phyloP scores from a whole-genome alignment of 208 protist species.

The Acanthamoeba divionensis region DNA sequence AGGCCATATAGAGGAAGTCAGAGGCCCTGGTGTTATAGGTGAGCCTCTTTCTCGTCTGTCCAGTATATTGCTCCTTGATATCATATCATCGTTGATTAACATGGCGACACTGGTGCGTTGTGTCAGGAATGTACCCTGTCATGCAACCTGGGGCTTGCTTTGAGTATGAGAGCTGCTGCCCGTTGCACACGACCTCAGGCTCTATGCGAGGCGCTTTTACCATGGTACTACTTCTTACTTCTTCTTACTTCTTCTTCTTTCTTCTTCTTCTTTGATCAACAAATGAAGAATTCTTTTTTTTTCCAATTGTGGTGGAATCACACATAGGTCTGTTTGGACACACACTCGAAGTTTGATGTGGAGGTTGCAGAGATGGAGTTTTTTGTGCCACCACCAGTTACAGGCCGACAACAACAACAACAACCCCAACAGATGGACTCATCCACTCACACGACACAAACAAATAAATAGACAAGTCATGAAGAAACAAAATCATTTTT shows the following conservation, averaged over 20 bases:
- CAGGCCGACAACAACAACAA: not conserved
- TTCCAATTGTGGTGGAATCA: not conserved
- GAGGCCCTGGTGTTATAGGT: slow-evolving; percentile 28
- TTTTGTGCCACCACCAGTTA: not conserved
- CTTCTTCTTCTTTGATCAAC: too few species aligned
- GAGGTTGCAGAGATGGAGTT: slow-evolving; percentile 34
- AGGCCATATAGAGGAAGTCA: slow-evolving; percentile 21
- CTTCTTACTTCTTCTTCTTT: not conserved
- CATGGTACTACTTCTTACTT: slow-evolving; percentile 15
- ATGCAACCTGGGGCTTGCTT: slow-evolving; percentile 44
- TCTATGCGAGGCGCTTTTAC: slow-evolving; percentile 22
- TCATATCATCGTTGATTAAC: too few species aligned
- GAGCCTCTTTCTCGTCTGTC: too few species aligned
- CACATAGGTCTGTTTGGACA: not conserved
- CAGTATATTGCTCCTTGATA: too few species aligned
- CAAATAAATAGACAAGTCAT: too few species aligned
- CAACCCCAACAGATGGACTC: too few species aligned
- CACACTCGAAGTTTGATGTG: slow-evolving; percentile 13
- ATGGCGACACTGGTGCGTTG: too few species aligned
- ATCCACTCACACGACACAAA: too few species aligned
- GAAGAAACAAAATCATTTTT: too few species aligned
- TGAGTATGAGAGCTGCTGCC: slow-evolving; percentile 53
- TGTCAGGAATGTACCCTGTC: not conserved
- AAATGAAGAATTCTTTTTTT: not conserved
- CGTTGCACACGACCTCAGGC: not conserved